Evolutionary conservation across 108 stramenopile genomes (phyloP), one percentile per base, ranked within the genome.

Genomic region (Aureococcus anophagefferens): DNA sequence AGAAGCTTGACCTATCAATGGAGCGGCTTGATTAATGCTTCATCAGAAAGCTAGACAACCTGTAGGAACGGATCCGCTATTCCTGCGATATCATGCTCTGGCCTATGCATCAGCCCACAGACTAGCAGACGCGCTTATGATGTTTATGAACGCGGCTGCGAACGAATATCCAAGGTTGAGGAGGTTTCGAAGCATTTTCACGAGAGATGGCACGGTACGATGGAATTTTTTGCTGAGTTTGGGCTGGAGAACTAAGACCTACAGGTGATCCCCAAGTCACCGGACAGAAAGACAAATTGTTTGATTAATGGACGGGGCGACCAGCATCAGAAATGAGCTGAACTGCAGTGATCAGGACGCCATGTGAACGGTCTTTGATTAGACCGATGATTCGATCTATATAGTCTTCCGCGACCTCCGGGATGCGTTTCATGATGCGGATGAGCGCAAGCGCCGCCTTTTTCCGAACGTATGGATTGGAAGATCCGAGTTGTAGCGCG

Each of bases 371-470:
- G 74, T 96, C 96, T 77, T 98, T 96, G 35, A 99, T 77, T 45
- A 96, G 74, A 11, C 78, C 72, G 11, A 90, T 83, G 66, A 97
- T 83, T 15, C 91, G 84, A 18, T 97, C 94, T 44, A 88, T 86
- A 79, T 97, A 94, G 78, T 96, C 95, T 81, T 97, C 96, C 35
- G 96, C 86, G 90, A 98, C 89, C 63, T 99, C 98, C 30, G 96
- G 96, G 69, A 77, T 73, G 68, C 78, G 74, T 21, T 79, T 76
- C 30, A 85, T 33, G 59, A 86, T 65, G 28, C 96, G 83, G 46
- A 91, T 86, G 85, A 93, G 91, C 72, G 95, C 93, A 35, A 98
- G 80, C 70, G 94, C 93, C 11, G 98, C 98, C 85, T 99, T 99
- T 74, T 99, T 99, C 64, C 97, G 74, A 30, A 95, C 70, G 74